A percentile compares a stretch with the other conserved stretches of the same genome.
Conservation (phyloP, 345 rosid species). For the Salix caprea region DNA sequence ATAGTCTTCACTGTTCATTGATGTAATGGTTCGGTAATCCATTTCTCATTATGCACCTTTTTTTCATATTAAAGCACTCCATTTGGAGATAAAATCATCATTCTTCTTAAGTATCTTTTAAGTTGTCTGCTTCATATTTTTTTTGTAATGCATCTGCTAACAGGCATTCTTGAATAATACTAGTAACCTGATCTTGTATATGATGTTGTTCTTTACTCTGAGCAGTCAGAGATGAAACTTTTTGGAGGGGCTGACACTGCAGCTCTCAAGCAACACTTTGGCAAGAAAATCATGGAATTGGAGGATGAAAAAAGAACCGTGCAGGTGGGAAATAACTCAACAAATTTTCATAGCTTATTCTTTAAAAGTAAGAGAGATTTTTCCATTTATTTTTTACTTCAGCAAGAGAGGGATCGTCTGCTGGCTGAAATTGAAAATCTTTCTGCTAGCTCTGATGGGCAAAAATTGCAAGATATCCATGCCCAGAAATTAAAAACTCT, state of each 20-base stretch:
- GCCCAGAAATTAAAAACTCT: conserved; percentile 79
- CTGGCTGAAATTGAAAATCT: conserved; percentile 84
- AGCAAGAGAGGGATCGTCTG: conserved; percentile 91
- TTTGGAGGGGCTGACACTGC: conserved; percentile 65
- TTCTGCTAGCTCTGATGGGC: conserved; percentile 76
- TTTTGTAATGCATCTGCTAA: not conserved
- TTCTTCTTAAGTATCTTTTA: not conserved
- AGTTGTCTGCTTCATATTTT: conserved; percentile 3
- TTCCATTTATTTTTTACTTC: conserved; percentile 23
- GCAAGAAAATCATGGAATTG: conserved; percentile 82
- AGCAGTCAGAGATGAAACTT: conserved; percentile 93
- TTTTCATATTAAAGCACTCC: not conserved
- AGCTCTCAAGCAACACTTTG: conserved; percentile 90
- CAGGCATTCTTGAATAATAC: not conserved
- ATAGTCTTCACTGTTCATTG: not conserved
- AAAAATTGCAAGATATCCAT: conserved; percentile 76
- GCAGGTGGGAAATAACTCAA: conserved; percentile 49
- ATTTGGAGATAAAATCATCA: not conserved
- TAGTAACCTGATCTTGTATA: not conserved
- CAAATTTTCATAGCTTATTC: not conserved
- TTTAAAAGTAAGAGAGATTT: not conserved
- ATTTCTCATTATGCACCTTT: not conserved
- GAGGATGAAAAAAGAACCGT: conserved; percentile 87
- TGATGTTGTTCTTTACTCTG: conserved; percentile 4
- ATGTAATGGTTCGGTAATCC: not conserved